Conservation (phyloP, 2,329 filamentous ascomycete genomes). For the Ceratocystis smalleyi region DNA sequence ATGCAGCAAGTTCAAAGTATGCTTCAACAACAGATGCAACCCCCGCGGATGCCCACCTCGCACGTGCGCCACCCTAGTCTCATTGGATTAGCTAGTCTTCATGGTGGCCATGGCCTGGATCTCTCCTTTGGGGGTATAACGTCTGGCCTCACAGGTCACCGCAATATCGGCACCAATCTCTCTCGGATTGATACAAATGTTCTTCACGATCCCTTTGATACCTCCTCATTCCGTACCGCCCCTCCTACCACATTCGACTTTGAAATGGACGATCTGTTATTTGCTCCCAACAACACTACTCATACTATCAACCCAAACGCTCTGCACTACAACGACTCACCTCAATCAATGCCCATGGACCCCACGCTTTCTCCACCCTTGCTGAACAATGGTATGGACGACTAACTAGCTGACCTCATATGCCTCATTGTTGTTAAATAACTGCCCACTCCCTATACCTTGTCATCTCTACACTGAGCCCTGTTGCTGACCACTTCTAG, state of each 20-base stretch:
- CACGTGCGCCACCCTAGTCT: constrained; percentile 64
- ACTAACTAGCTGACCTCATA: constrained; percentile 71
- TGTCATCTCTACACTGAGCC: not conserved
- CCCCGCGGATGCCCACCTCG: constrained; percentile 31
- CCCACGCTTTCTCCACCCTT: constrained; percentile 40
- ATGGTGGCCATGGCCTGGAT: constrained; percentile 30
- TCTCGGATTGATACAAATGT: constrained; percentile 70
- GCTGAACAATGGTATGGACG: constrained; percentile 61
- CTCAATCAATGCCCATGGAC: constrained; percentile 49
- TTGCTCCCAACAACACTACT: constrained; percentile 26
- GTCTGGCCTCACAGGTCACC: constrained; percentile 43
- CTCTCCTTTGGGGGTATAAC: constrained; percentile 62
- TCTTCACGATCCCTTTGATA: constrained; percentile 19
- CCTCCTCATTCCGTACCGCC: constrained; percentile 53
- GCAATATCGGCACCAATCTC: constrained; percentile 50
- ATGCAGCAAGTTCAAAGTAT: constrained; percentile 54
- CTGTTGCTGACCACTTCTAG: constrained; percentile 13
- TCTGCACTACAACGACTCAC: constrained; percentile 71
- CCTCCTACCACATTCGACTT: constrained; percentile 54
- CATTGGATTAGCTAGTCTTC: constrained; percentile 46
- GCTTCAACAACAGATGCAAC: constrained; percentile 31
- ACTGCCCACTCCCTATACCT: not conserved
- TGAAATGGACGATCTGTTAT: constrained; percentile 57
- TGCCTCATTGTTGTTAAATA: constrained; percentile 25
- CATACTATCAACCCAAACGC: constrained; percentile 54